A percentile compares a stretch with the other conserved stretches of the same genome.
phyloP scores from a whole-genome alignment of 805 yeast genomes.

The Yarrowia deformans region DNA sequence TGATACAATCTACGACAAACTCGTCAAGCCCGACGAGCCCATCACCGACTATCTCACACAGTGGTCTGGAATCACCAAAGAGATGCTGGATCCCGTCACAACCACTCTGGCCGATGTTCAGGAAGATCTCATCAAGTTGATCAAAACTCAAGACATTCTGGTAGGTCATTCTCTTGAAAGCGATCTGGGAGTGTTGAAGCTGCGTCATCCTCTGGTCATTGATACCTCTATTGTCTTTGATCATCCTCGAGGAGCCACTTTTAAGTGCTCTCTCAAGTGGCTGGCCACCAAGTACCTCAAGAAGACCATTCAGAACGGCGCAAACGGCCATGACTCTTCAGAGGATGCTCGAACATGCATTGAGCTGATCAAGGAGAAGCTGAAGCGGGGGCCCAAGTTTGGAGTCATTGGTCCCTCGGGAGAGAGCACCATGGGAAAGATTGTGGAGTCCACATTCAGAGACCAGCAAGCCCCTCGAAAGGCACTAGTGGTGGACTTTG shows the following conservation, averaged over 20 bases:
- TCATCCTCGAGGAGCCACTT: slow-evolving; percentile 84
- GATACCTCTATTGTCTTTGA: slow-evolving; percentile 80
- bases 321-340: slow-evolving; percentile 79
- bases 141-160: slow-evolving; percentile 67
- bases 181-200: slow-evolving; percentile 73
- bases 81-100: slow-evolving; percentile 64
- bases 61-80: slow-evolving; percentile 87
- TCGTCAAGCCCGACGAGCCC: slow-evolving; percentile 77
- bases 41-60: slow-evolving; percentile 82
- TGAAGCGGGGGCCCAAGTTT: slow-evolving; percentile 68
- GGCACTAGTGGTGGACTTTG: slow-evolving; percentile 52
- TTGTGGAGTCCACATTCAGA: slow-evolving; percentile 15
- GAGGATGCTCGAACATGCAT: slow-evolving; percentile 86
- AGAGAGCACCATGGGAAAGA: slow-evolving; percentile 36
- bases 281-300: slow-evolving; percentile 65
- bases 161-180: slow-evolving; percentile 92
- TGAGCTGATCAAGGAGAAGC: slow-evolving; percentile 73
- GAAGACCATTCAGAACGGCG: slow-evolving; percentile 71
- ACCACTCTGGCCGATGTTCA: slow-evolving; percentile 76
- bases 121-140: slow-evolving; percentile 55
- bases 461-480: slow-evolving; percentile 36
- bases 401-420: slow-evolving; percentile 56
- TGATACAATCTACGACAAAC: slow-evolving; percentile 68
- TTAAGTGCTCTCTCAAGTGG: slow-evolving; percentile 77
- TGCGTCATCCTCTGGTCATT: slow-evolving; percentile 75